Conservation (phyloP, 2,329 filamentous ascomycete species). For the Aspergillus sp. region DNA sequence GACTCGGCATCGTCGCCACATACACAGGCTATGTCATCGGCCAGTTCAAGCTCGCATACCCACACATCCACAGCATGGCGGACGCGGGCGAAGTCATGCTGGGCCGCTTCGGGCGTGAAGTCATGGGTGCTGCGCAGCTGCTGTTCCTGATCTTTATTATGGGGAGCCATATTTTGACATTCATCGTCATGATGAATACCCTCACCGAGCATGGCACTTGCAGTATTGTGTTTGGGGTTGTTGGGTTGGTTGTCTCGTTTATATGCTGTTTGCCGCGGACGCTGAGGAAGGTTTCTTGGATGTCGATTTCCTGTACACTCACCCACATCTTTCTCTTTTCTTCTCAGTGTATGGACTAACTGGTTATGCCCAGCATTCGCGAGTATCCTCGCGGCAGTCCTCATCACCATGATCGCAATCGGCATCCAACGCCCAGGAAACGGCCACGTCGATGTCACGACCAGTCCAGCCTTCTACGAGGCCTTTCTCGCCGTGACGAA, state of each 20-base stretch:
- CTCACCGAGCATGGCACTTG: slow-evolving; percentile 62
- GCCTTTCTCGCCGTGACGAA: slow-evolving; percentile 64
- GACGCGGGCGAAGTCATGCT: slow-evolving; percentile 65
- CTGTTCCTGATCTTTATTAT: slow-evolving; percentile 69
- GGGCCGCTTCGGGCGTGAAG: slow-evolving; percentile 61
- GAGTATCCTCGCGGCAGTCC: slow-evolving; percentile 63
- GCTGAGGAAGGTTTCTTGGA: slow-evolving; percentile 60
- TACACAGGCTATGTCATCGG: slow-evolving; percentile 63
- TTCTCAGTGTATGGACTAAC: not conserved
- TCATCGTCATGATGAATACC: slow-evolving; percentile 66
- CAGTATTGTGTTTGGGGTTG: slow-evolving; percentile 62
- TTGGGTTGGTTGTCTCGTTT: slow-evolving; percentile 60
- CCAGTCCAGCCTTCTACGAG: slow-evolving; percentile 49
- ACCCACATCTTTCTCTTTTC: not conserved
- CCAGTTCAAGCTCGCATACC: slow-evolving; percentile 58
- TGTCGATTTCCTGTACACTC: slow-evolving; percentile 54
- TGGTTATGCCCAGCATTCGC: slow-evolving; percentile 52
- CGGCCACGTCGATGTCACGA: slow-evolving; percentile 35
- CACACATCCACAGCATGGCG: slow-evolving; percentile 64
- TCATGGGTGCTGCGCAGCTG: slow-evolving; percentile 61
- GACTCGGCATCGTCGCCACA: slow-evolving; percentile 55
- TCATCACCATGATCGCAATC: slow-evolving; percentile 66
- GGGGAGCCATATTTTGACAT: slow-evolving; percentile 68
- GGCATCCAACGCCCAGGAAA: slow-evolving; percentile 51
- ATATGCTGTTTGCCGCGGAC: slow-evolving; percentile 62